These are phyloP conservation scores for Phytophthora aleatoria DNA, from an alignment of 352 stramenopile genomes.

Conservation along the genomic window DNA sequence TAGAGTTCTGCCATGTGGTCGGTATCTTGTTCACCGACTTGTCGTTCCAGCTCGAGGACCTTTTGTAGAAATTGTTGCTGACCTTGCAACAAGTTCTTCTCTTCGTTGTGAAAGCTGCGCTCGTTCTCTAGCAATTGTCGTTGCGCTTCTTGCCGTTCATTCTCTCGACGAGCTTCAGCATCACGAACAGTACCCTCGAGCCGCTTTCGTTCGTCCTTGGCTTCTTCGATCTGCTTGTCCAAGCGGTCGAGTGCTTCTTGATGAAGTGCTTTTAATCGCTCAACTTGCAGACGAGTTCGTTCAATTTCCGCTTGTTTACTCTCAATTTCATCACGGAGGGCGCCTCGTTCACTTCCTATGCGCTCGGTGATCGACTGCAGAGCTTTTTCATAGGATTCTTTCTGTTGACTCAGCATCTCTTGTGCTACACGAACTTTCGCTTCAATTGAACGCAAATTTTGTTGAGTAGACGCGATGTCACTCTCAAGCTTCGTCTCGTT, in stretches of 20 bases:
- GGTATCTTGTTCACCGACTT: constrained; percentile 67
- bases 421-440: constrained; percentile 59
- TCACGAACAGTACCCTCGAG: constrained; percentile 49
- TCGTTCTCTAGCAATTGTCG: constrained; percentile 67
- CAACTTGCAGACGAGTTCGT: constrained; percentile 57
- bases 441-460: constrained; percentile 56
- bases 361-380: constrained; percentile 59
- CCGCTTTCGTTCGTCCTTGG: constrained; percentile 58
- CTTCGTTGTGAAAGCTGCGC: constrained; percentile 69
- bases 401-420: constrained; percentile 67
- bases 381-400: constrained; percentile 66
- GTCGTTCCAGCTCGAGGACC: constrained; percentile 64
- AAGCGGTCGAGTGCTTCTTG: constrained; percentile 62
- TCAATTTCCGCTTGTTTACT: constrained; percentile 63
- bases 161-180: constrained; percentile 48
- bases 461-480: constrained; percentile 47
- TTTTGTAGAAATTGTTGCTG: constrained; percentile 70
- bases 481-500: constrained; percentile 44
- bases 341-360: constrained; percentile 49
- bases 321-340: constrained; percentile 60
- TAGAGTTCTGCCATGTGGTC: constrained; percentile 72
- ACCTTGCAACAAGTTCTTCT: constrained; percentile 62
- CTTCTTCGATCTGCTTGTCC: constrained; percentile 55
- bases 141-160: constrained; percentile 51
- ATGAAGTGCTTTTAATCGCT: constrained; percentile 59